phyloP scores from a whole-genome alignment of 768 basidiomycete genomes.

The Austroboletus eburneus region DNA sequence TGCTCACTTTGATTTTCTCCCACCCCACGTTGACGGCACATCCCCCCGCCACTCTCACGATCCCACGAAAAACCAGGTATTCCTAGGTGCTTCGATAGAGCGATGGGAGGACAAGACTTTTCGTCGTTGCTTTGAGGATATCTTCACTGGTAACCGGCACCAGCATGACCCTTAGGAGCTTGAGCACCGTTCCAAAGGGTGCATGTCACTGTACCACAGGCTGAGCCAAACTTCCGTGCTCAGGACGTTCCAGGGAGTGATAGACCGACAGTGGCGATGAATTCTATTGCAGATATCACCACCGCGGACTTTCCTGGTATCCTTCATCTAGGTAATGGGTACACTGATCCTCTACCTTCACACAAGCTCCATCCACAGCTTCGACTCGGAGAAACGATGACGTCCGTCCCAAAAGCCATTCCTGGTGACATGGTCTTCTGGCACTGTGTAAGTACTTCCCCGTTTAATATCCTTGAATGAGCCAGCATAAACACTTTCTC shows the following conservation, averaged over 20 bases:
- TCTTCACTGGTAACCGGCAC: slow-evolving; percentile 59
- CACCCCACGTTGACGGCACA: slow-evolving; percentile 50
- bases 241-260: slow-evolving; percentile 59
- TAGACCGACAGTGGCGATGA: slow-evolving; percentile 16
- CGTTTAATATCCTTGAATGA: background rate
- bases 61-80: background rate
- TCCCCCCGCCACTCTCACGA: slow-evolving; percentile 20
- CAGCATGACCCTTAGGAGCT: slow-evolving; percentile 66
- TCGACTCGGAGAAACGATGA: slow-evolving; percentile 59
- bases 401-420: slow-evolving; percentile 61
- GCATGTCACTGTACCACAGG: slow-evolving; percentile 61
- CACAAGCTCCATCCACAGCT: slow-evolving; percentile 64
- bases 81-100: slow-evolving; percentile 64
- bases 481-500: slow-evolving; percentile 13
- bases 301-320: slow-evolving; percentile 52
- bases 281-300: slow-evolving; percentile 37
- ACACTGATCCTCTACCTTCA: slow-evolving; percentile 44
- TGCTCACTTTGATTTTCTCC: slow-evolving; percentile 47
- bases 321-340: slow-evolving; percentile 19
- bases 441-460: slow-evolving; percentile 47
- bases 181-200: slow-evolving; percentile 53
- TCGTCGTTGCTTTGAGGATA: slow-evolving; percentile 56
- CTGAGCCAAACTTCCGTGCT: slow-evolving; percentile 52
- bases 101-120: slow-evolving; percentile 65
- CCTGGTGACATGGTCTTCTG: slow-evolving; percentile 81